Evolutionary conservation across 1,284 basidiomycete genomes (phyloP), one percentile per base, ranked within the genome.

Genomic region (Leucoagaricus sp.): DNA sequence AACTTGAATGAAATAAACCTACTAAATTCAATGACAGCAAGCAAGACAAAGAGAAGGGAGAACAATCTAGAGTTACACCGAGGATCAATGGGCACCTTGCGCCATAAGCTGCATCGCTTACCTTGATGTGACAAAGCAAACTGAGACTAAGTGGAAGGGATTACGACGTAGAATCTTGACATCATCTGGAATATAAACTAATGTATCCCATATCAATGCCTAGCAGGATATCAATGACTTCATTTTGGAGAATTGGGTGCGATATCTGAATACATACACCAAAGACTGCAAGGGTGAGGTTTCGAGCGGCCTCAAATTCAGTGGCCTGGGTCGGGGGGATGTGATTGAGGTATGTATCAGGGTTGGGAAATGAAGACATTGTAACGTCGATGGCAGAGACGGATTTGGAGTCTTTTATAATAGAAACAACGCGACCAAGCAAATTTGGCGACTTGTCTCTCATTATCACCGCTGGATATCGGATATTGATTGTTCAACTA

Each of bases 151-250:
- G 28, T 19, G 21, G 15, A 31, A 9, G 28, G n/a, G 41, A 6
- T 33, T 13, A 29, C 34, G 36, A 6, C 26, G 21, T 1, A 54
- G 15, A 29, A 54, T 54, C 21, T 25, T 34, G 6, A 48, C n/a
- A 15, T 54, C 53, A 17, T 47, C 53, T 40, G 53, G 53, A 19
- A 54, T 54, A 26, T 48, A 47, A 3, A 40, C 25, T 2, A 54
- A 25, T 12, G 41, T 48, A 25, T 54, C 53, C 51, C 44, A 47
- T n/a, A 54, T 33, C 1, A 17, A 10, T 21, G 41, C 51, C 51
- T 53, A 17, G 13, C 15, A 21, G 7, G 23, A 10, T 28, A 15
- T 26, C 12, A n/a, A 4, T 45, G 19, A 34, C 17, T 23, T n/a
- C n/a, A n/a, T n/a, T n/a, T n/a, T n/a, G n/a, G n/a, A n/a, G n/a